Base-by-base conservation (phyloP, 768 basidiomycete genomes). In the Agrocybe pediades region DNA sequence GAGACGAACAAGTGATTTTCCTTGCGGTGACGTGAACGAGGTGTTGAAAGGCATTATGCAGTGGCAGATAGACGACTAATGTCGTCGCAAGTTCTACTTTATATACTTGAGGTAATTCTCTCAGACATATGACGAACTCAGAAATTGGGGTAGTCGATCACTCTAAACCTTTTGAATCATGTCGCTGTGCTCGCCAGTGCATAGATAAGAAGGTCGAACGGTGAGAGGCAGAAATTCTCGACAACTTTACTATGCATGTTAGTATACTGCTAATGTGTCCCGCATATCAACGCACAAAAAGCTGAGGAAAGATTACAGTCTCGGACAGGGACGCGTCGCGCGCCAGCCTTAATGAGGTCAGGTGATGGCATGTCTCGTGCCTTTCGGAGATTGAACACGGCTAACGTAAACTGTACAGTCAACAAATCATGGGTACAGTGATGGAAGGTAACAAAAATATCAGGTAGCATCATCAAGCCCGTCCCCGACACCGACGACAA, bases 381-480 rank as follows among this genome's bases (percentile, higher is more conserved):
- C 9, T 21, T 44, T 9, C 71, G 68, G 68, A 67, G 65, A 27
- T 57, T 61, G 29, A 71, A 72, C 68, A 40, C 62, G 60, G 49
- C 61, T 50, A 33, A 46, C 17, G 41, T 57, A 47, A 69, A 70
- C 74, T 75, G 57, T 69, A 68, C 63, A 75, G 67, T 56, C 33
- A 11, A 36, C 33, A 36, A 36, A 36, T 36, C 33, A 15, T 36
- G 11, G 13, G 3, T 42, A 44, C 15, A 40, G 41, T 49, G 29
- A 43, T 23, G 21, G 23, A 39, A 46, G 41, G 46, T 53, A 46
- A 48, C 44, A 41, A 29, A 36, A 15, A 36, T n/a, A 39, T 17
- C 42, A 48, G 47, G 27, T 45, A 54, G 51, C 47, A 39, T 43
- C 54, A 58, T 59, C 59, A 56, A 58, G 52, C 55, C 41, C 58